These are phyloP conservation scores for Colletotrichum eleusines DNA, from an alignment of 2,329 filamentous ascomycete genomes.

Conservation along the genomic window DNA sequence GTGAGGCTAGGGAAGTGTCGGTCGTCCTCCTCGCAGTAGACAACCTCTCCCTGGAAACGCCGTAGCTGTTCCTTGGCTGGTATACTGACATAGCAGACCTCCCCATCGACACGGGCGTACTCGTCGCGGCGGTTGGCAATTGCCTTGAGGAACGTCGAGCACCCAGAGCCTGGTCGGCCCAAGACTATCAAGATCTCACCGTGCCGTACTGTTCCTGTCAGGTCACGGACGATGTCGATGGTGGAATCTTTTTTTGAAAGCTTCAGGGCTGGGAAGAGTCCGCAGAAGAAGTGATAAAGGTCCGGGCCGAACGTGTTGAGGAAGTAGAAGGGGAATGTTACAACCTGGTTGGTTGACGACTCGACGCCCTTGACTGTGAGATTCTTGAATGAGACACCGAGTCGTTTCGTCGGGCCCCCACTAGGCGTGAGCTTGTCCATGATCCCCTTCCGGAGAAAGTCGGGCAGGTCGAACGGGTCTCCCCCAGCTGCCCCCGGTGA, in stretches of 20 bases:
- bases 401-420: slow-evolving; percentile 77
- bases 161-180: slow-evolving; percentile 79
- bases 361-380: slow-evolving; percentile 80
- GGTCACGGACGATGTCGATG: slow-evolving; percentile 48
- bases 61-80: slow-evolving; percentile 75
- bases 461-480: slow-evolving; percentile 69
- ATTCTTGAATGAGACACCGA: slow-evolving; percentile 82
- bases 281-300: slow-evolving; percentile 72
- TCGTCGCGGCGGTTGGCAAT: slow-evolving; percentile 76
- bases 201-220: slow-evolving; percentile 51
- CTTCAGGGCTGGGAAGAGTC: slow-evolving; percentile 52
- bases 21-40: slow-evolving; percentile 84
- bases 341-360: slow-evolving; percentile 75
- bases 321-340: slow-evolving; percentile 78
- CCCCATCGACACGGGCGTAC: slow-evolving; percentile 75
- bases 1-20: slow-evolving; percentile 79
- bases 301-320: slow-evolving; percentile 85
- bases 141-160: slow-evolving; percentile 81
- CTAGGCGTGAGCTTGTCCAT: slow-evolving; percentile 77
- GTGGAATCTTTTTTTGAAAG: slow-evolving; percentile 44
- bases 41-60: slow-evolving; percentile 79
- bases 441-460: slow-evolving; percentile 80
- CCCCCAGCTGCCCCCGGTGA: slow-evolving; percentile 3
- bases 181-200: slow-evolving; percentile 61
- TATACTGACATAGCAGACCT: slow-evolving; percentile 80